These are phyloP conservation scores for Heterobasidion occidentale DNA, from an alignment of 1,284 basidiomycete species.

Conservation along the genomic window DNA sequence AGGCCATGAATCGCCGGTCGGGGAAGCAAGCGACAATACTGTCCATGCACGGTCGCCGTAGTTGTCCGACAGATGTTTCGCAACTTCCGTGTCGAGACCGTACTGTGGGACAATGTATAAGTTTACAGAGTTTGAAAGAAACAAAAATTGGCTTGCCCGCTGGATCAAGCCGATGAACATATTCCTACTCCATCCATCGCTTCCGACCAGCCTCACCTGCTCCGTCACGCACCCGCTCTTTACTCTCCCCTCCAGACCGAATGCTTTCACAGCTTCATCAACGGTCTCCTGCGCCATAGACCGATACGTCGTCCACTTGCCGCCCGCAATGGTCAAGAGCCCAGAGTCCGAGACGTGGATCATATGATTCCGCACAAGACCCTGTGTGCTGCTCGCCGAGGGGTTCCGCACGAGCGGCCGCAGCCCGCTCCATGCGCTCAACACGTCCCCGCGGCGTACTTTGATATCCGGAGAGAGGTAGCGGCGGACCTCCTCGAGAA, in stretches of 20 bases:
- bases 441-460: conserved; percentile 93
- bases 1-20: conserved; percentile 80
- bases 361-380: conserved; percentile 91
- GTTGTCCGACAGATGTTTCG: conserved; percentile 86
- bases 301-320: conserved; percentile 98
- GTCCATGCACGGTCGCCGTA: conserved; percentile 98
- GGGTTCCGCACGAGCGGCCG: conserved; percentile 89
- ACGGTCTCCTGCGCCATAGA: conserved; percentile 97
- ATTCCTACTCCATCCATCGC: conserved; percentile 89
- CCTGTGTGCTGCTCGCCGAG: conserved; percentile 72
- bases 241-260: conserved; percentile 50
- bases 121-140: neutral
- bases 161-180: conserved; percentile 98
- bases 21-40: conserved; percentile 76
- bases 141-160: conserved; percentile 35
- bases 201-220: conserved; percentile 81
- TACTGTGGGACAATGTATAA: conserved; percentile 36
- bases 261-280: conserved; percentile 80
- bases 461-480: conserved; percentile 92
- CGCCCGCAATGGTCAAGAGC: conserved; percentile 91
- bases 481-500: conserved; percentile 85
- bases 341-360: conserved; percentile 81
- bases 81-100: conserved; percentile 88
- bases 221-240: conserved; percentile 75
- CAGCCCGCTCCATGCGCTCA: conserved; percentile 92